Conservation (phyloP, 371 early-diverging fungal species). For the Funneliformis caledonium region DNA sequence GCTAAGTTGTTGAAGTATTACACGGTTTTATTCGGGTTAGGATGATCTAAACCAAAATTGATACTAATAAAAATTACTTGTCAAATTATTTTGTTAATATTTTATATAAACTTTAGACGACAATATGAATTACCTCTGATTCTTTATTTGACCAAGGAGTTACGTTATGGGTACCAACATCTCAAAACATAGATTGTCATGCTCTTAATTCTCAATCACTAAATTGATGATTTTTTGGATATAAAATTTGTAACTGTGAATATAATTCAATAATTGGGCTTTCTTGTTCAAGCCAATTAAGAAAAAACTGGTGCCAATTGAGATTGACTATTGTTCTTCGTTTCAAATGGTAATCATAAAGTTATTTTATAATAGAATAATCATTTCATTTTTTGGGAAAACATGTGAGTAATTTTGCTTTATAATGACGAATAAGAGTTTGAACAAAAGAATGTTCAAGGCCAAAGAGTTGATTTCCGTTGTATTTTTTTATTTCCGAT, state of each 20-base stretch:
- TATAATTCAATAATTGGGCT: neutral
- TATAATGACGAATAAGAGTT: neutral
- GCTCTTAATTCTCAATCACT: too few species aligned
- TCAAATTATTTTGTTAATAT: too few species aligned
- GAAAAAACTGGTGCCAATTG: neutral
- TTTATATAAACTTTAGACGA: too few species aligned
- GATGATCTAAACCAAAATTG: too few species aligned
- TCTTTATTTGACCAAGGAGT: too few species aligned
- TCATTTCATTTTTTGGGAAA: neutral
- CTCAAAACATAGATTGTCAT: too few species aligned
- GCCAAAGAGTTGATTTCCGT: neutral
- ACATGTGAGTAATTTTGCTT: neutral
- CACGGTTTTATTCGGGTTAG: too few species aligned
- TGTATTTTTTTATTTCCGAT: neutral
- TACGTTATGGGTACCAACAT: too few species aligned
- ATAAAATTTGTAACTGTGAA: neutral
- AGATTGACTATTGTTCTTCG: neutral
- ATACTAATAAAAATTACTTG: too few species aligned
- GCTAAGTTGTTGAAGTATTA: too few species aligned
- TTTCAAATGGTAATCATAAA: constrained; percentile 10
- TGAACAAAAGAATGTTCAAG: neutral
- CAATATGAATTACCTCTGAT: too few species aligned
- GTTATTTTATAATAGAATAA: neutral
- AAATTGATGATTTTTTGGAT: too few species aligned
- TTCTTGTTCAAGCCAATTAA: neutral